phyloP scores from a whole-genome alignment of 2,329 filamentous ascomycete genomes.

The Microdochium bolleyi region DNA sequence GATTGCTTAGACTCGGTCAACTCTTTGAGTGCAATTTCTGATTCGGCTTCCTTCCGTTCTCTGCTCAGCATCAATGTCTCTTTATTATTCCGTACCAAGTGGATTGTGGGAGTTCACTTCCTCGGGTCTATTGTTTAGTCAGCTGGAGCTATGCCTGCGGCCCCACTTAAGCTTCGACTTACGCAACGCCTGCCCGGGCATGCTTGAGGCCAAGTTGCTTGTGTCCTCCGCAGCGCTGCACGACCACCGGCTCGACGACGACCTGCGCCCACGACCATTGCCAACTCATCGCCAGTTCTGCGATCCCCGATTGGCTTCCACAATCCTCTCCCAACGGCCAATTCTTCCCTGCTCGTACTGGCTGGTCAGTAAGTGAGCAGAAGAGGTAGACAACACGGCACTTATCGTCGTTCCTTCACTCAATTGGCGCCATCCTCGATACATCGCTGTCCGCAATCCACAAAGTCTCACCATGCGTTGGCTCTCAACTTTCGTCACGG shows the following conservation, averaged over 20 bases:
- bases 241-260: background rate
- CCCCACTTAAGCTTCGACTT: background rate
- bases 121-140: background rate
- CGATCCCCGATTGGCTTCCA: constrained; percentile 1
- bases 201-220: background rate
- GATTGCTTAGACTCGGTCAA: too few species aligned
- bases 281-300: constrained; percentile 2
- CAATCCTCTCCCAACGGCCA: background rate
- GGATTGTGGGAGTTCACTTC: too few species aligned
- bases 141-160: background rate
- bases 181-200: background rate
- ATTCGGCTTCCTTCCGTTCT: too few species aligned
- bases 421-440: background rate
- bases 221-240: background rate
- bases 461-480: constrained; percentile 55
- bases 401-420: background rate
- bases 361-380: background rate
- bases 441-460: background rate
- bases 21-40: too few species aligned
- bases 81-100: too few species aligned
- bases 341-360: background rate
- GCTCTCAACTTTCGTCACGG: constrained; percentile 29
- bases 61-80: too few species aligned
- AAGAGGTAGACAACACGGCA: too few species aligned
- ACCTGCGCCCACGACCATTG: constrained; percentile 1